A percentile compares a stretch with the other conserved stretches of the same genome.
Conservation (phyloP, 129 eudicot genomes). For the sunflower (Helianthus annuus) region HanXRQr2.0-SUNRISE NC_035439.2:124984485-124984984, state of each 20-base stretch:
- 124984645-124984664: too few species aligned
- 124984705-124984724: conserved; percentile 81
- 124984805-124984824: neutral
- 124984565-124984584: too few species aligned
- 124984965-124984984: neutral
- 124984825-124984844: conserved; percentile 10
- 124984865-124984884: conserved; percentile 5
- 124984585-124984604: too few species aligned
- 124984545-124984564: too few species aligned
- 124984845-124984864: conserved; percentile 4
- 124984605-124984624: too few species aligned
- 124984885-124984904: too few species aligned
- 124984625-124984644: too few species aligned
- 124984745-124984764: neutral
- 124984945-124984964: neutral
- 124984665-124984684: conserved; percentile 62
- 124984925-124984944: neutral
- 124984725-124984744: conserved; percentile 23
- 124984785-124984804: conserved; percentile 4
- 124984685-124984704: conserved; percentile 78
- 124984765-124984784: conserved; percentile 22
- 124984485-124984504: too few species aligned
- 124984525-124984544: too few species aligned
- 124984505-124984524: too few species aligned
- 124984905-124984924: neutral